Percentiles rank a stretch among this genome's conserved stretches.
phyloP scores from a whole-genome alignment of 106 monocot species.

The Dendrobium catenatum region DNA sequence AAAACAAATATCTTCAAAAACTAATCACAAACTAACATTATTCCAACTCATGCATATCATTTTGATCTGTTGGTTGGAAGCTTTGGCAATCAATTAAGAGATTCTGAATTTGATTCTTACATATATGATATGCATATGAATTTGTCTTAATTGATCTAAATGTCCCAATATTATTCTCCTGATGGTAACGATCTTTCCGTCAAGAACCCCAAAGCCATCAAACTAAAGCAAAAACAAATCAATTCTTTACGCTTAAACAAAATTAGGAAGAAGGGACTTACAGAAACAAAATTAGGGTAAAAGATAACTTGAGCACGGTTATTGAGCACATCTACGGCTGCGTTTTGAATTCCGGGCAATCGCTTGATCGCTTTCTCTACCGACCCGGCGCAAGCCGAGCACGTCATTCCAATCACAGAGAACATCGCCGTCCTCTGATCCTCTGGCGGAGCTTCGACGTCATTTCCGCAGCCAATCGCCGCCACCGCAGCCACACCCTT shows the following conservation, averaged over 20 bases:
- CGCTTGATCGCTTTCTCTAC: constrained; percentile 88
- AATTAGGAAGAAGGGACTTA: constrained; percentile 19
- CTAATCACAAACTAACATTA: too few species aligned
- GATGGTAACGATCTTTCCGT: too few species aligned
- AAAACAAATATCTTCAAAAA: too few species aligned
- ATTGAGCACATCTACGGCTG: constrained; percentile 71
- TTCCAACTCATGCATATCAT: too few species aligned
- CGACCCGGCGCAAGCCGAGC: constrained; percentile 75
- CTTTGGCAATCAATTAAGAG: too few species aligned
- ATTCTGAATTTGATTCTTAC: too few species aligned
- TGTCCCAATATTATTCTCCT: too few species aligned
- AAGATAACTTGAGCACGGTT: constrained; percentile 65
- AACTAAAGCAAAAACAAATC: not conserved
- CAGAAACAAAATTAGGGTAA: constrained; percentile 51
- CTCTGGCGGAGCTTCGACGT: constrained; percentile 6
- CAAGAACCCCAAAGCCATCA: not conserved
- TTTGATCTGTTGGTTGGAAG: too few species aligned
- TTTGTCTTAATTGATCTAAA: too few species aligned
- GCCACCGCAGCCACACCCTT: constrained; percentile 6
- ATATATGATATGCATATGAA: too few species aligned
- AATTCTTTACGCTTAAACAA: not conserved
- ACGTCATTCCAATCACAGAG: constrained; percentile 67
- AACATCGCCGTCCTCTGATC: constrained; percentile 32
- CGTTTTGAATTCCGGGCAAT: constrained; percentile 75
- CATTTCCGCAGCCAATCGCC: not conserved